A percentile compares a stretch with the other conserved stretches of the same genome.
phyloP scores from a whole-genome alignment of 106 monocot species.

The Alisma plantagoaquatica region DNA sequence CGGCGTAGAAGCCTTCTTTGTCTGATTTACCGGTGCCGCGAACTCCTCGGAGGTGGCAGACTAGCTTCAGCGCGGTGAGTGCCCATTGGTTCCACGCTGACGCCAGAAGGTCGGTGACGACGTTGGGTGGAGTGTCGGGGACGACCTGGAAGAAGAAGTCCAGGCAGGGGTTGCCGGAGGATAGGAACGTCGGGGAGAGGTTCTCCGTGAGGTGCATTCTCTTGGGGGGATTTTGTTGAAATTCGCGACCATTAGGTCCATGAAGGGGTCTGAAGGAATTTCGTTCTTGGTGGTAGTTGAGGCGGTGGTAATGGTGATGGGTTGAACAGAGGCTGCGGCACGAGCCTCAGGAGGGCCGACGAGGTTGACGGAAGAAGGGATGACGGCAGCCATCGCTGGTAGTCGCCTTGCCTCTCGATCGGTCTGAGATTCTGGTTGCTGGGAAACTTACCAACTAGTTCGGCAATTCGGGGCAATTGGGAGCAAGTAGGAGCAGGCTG shows the following conservation, averaged over 20 bases:
- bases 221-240: conserved; percentile 24
- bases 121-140: conserved; percentile 15
- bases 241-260: conserved; percentile 19
- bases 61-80: conserved; percentile 31
- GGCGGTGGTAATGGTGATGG: neutral
- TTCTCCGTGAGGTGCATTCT: conserved; percentile 36
- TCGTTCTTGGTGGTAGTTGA: neutral
- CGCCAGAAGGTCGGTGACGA: conserved; percentile 12
- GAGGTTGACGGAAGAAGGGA: conserved; percentile 5
- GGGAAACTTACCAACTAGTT: too few relatives aligned
- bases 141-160: too few relatives aligned
- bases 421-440: too few relatives aligned
- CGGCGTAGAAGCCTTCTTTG: conserved; percentile 29
- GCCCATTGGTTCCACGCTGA: conserved; percentile 25
- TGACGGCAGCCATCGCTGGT: neutral
- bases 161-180: conserved; percentile 44
- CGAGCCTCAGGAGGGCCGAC: conserved; percentile 34
- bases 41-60: conserved; percentile 32
- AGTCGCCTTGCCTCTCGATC: too few relatives aligned
- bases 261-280: conserved; percentile 24
- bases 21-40: too few relatives aligned
- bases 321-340: neutral
- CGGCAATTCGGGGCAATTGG: too few relatives aligned
- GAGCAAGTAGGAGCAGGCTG: too few relatives aligned
- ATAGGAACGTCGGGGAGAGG: too few relatives aligned